phyloP scores from a whole-genome alignment of 257 asterid species.

The Leptodermis oblonga region DNA sequence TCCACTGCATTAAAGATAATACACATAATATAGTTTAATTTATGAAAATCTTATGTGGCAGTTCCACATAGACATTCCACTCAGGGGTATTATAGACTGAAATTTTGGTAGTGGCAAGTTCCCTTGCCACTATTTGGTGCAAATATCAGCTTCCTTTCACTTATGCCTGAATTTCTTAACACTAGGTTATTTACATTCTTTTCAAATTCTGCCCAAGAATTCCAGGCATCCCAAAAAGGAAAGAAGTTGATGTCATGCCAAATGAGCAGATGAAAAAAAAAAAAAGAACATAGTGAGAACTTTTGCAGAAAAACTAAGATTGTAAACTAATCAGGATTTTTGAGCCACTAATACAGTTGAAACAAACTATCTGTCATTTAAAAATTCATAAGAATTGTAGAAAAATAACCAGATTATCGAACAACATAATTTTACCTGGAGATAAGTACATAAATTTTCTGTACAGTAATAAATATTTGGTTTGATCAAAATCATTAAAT shows the following conservation, averaged over 20 bases:
- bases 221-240: not conserved
- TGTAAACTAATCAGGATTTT: not conserved
- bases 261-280: not conserved
- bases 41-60: too few species aligned
- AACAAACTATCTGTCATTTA: not conserved
- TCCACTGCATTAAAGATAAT: too few species aligned
- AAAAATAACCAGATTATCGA: not conserved
- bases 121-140: too few species aligned
- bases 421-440: not conserved
- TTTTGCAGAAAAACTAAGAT: not conserved
- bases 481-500: not conserved
- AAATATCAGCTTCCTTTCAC: too few species aligned
- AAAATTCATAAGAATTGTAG: not conserved
- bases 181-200: not conserved
- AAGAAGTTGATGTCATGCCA: not conserved
- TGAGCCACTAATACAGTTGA: not conserved
- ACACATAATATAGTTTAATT: too few species aligned
- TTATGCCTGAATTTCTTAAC: not conserved
- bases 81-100: too few species aligned
- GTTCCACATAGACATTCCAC: too few species aligned
- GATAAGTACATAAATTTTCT: not conserved
- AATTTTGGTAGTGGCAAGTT: too few species aligned
- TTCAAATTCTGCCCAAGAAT: not conserved
- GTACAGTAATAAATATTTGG: not conserved
- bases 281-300: too few species aligned